phyloP scores from a whole-genome alignment of 768 basidiomycete genomes.

The Dendrothele bispora region DNA sequence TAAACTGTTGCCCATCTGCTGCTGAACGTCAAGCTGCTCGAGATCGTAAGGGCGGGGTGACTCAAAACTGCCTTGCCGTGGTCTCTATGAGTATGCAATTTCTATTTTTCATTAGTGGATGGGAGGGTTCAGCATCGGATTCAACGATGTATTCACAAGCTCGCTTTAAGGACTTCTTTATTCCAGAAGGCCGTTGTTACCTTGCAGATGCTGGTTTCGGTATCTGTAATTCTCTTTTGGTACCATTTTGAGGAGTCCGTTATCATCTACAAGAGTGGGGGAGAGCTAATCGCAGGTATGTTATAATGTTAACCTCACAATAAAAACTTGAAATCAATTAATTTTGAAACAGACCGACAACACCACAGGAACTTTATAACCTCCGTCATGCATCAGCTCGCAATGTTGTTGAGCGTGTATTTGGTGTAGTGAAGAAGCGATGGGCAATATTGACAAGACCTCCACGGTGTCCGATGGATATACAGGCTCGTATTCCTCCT shows the following conservation, averaged over 20 bases:
- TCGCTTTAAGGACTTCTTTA: slow-evolving; percentile 9
- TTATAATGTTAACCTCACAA: neutral
- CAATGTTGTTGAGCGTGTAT: slow-evolving; percentile 5
- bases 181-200: slow-evolving; percentile 18
- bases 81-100: slow-evolving; percentile 20
- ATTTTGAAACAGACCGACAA: neutral
- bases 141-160: slow-evolving; percentile 15
- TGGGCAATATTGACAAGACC: slow-evolving; percentile 13
- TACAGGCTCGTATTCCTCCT: slow-evolving; percentile 16
- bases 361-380: neutral
- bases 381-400: slow-evolving; percentile 1
- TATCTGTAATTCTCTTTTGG: slow-evolving; percentile 17
- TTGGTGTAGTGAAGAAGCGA: slow-evolving; percentile 12
- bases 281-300: slow-evolving; percentile 6
- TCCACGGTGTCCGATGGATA: slow-evolving; percentile 10
- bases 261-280: slow-evolving; percentile 27
- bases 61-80: slow-evolving; percentile 23
- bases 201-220: slow-evolving; percentile 20
- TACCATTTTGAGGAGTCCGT: slow-evolving; percentile 21
- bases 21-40: slow-evolving; percentile 9
- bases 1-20: slow-evolving; percentile 12
- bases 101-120: slow-evolving; percentile 20
- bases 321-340: neutral
- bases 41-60: slow-evolving; percentile 21
- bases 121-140: slow-evolving; percentile 24